These are phyloP conservation scores for Yamadazyma aaseri DNA, from an alignment of 1,139 yeast species.

Conservation along the genomic window DNA sequence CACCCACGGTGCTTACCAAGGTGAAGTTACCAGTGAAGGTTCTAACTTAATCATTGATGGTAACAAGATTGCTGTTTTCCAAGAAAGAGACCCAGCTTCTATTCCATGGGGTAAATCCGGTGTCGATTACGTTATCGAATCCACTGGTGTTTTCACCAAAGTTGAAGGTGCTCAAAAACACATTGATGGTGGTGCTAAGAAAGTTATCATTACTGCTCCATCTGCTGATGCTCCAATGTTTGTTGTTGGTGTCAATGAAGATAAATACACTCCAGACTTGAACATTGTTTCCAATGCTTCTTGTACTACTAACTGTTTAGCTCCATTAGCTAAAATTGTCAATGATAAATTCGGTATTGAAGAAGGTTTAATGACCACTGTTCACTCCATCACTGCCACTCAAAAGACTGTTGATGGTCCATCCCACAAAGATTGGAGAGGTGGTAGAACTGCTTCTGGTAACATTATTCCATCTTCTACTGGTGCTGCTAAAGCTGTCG, in stretches of 20 bases:
- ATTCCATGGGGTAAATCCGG: conserved; percentile 83
- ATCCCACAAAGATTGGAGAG: conserved; percentile 93
- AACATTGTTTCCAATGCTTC: conserved; percentile 81
- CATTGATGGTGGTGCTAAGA: conserved; percentile 84
- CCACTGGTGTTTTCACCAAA: conserved; percentile 87
- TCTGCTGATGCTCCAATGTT: conserved; percentile 88
- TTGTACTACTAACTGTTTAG: conserved; percentile 89
- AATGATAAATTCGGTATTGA: conserved; percentile 78
- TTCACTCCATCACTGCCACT: conserved; percentile 87
- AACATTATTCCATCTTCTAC: conserved; percentile 89
- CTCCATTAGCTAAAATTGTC: conserved; percentile 83
- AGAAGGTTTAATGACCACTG: conserved; percentile 90
- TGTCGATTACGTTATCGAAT: conserved; percentile 80
- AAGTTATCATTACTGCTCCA: conserved; percentile 87
- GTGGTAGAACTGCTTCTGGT: conserved; percentile 90
- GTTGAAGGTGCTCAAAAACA: conserved; percentile 77
- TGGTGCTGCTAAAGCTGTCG: conserved; percentile 93
- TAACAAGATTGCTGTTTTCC: conserved; percentile 64
- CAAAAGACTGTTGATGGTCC: conserved; percentile 93
- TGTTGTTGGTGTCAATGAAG: conserved; percentile 80
- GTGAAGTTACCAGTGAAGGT: conserved; percentile 62
- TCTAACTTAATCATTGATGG: conserved; percentile 64
- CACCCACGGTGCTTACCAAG: conserved; percentile 76
- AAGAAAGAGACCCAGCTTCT: conserved; percentile 73
- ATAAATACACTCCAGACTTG: conserved; percentile 68